Evolutionary conservation across 2,329 filamentous ascomycete species (phyloP).

Genomic region (Sporothrix sp.): DNA sequence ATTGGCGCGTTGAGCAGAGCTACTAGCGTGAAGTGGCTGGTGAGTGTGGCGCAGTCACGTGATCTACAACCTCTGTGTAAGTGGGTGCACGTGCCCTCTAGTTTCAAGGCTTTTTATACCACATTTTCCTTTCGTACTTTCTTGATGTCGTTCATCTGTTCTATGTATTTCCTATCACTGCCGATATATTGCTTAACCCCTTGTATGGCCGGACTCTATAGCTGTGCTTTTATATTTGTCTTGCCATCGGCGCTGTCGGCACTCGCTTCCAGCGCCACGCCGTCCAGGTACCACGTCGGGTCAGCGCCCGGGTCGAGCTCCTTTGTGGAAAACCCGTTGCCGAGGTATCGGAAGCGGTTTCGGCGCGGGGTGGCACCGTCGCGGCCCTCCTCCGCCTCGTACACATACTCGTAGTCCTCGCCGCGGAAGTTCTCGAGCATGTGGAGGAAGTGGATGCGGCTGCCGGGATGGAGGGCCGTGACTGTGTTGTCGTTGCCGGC

Average conservation of each 20-base stretch:
- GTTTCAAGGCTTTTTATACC: too few species aligned
- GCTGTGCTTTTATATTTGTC: neutral
- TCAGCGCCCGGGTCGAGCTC: conserved; percentile 32
- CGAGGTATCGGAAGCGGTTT: conserved; percentile 43
- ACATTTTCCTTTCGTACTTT: too few species aligned
- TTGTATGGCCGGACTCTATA: neutral
- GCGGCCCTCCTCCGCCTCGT: conserved; percentile 22
- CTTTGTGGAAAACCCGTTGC: conserved; percentile 42
- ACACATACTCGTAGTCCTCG: conserved; percentile 45
- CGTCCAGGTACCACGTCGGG: conserved; percentile 35
- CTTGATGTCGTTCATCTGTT: too few species aligned
- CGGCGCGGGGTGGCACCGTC: conserved; percentile 13
- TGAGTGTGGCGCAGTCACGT: neutral
- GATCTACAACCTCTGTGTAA: neutral
- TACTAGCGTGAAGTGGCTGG: neutral
- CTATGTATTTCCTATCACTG: neutral
- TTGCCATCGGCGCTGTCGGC: neutral
- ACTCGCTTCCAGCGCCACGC: neutral
- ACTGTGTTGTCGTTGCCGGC: conserved; percentile 36
- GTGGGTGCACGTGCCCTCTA: too few species aligned
- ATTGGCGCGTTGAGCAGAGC: conserved; percentile 1
- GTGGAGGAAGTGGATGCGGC: conserved; percentile 42
- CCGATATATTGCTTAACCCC: neutral
- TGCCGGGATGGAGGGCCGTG: conserved; percentile 41
- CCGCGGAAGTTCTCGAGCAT: conserved; percentile 41